phyloP scores from a whole-genome alignment of 768 basidiomycete genomes.

The Suillus decipiens region DNA sequence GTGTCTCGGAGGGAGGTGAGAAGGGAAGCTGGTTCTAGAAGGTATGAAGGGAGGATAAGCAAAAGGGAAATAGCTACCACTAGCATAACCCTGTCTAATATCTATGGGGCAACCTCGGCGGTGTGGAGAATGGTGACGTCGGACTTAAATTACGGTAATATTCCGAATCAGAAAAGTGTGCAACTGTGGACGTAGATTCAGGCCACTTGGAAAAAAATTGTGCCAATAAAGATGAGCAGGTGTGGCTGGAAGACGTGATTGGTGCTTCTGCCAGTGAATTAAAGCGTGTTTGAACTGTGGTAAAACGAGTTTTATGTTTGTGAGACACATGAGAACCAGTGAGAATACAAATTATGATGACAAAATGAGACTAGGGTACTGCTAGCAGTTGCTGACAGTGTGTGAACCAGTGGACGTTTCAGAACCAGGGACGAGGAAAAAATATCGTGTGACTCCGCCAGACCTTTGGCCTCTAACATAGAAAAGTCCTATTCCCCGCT shows the following conservation, averaged over 20 bases:
- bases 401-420: not conserved
- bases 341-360: not conserved
- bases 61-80: not conserved
- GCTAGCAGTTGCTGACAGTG: not conserved
- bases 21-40: not conserved
- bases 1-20: not conserved
- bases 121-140: not conserved
- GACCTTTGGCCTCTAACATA: no score
- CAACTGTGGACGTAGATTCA: not conserved
- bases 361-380: not conserved
- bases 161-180: not conserved
- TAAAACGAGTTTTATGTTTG: not conserved
- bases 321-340: slow-evolving; percentile 1
- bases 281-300: not conserved
- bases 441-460: no score
- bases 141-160: not conserved
- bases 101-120: not conserved
- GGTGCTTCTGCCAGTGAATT: not conserved
- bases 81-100: not conserved
- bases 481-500: no score
- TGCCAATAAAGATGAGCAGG: slow-evolving; percentile 1
- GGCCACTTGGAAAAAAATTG: not conserved
- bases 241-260: not conserved
- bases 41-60: not conserved
- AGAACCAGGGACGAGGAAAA: no score